Percentiles rank a stretch among this genome's conserved stretches.
phyloP scores from a whole-genome alignment of 345 rosid genomes.

The Clarkia xantiana region DNA sequence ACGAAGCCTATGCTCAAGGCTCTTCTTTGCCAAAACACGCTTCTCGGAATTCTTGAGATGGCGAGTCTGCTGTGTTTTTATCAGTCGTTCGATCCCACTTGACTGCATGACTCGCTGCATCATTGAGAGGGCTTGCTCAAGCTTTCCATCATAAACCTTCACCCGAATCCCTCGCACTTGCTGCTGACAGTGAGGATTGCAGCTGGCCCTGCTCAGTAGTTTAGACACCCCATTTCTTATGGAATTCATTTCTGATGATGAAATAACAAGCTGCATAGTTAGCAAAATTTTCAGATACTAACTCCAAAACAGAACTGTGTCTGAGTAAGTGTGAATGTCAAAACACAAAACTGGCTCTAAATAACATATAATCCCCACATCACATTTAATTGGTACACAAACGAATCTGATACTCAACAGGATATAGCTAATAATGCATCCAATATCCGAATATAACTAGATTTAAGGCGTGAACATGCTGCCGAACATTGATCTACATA shows the following conservation, averaged over 20 bases:
- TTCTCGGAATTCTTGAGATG: slow-evolving; percentile 92
- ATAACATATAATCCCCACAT: too few species aligned
- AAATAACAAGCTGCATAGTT: too few species aligned
- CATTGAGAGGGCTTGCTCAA: slow-evolving; percentile 47
- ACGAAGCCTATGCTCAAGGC: slow-evolving; percentile 44
- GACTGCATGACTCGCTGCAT: slow-evolving; percentile 77
- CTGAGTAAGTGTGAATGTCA: too few species aligned
- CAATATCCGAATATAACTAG: too few species aligned
- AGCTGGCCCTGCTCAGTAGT: slow-evolving; percentile 10
- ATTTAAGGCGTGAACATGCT: too few species aligned
- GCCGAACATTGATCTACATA: too few species aligned
- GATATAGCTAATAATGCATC: too few species aligned
- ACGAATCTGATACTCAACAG: too few species aligned
- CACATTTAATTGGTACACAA: too few species aligned
- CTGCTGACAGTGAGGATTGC: slow-evolving; percentile 19
- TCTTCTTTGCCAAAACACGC: slow-evolving; percentile 73
- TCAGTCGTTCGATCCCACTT: slow-evolving; percentile 80
- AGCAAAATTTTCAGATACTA: too few species aligned
- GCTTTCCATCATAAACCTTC: slow-evolving; percentile 44
- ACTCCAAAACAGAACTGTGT: too few species aligned
- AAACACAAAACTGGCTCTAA: too few species aligned
- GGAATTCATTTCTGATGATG: slow-evolving; percentile 10
- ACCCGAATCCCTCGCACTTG: slow-evolving; percentile 80
- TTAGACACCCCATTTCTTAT: slow-evolving; percentile 6
- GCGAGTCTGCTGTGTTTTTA: slow-evolving; percentile 43